Conservation (phyloP, 2,329 filamentous ascomycete genomes). For the Diaporthe vexans region DNA sequence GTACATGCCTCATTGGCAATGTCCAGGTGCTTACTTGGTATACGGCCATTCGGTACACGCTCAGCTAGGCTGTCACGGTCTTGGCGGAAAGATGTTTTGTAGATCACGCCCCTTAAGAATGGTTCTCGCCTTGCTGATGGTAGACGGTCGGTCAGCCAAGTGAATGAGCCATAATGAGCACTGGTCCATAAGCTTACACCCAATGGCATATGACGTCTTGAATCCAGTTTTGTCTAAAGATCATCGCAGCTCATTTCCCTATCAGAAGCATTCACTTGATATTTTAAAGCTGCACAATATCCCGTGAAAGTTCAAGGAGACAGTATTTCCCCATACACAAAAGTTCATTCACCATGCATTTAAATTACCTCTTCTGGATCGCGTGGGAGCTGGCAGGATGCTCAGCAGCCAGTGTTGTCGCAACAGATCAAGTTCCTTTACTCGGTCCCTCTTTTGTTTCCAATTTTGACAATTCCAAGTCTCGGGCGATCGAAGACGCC, state of each 20-base stretch:
- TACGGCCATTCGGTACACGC: neutral
- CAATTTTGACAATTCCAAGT: neutral
- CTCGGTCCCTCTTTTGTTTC: slow-evolving; percentile 2
- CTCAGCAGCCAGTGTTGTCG: neutral
- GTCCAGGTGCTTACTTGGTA: too few species aligned
- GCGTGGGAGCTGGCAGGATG: neutral
- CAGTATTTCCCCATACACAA: neutral
- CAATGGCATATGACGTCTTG: neutral
- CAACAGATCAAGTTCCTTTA: slow-evolving; percentile 10
- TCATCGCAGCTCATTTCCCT: neutral
- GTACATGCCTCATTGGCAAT: too few species aligned
- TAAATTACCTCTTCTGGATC: neutral
- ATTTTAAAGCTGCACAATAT: too few species aligned
- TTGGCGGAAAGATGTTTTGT: neutral
- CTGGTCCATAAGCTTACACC: slow-evolving; percentile 1
- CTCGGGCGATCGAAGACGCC: neutral
- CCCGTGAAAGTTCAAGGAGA: neutral
- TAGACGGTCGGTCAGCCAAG: neutral
- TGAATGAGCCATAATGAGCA: slow-evolving; percentile 12
- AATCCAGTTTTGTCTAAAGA: neutral
- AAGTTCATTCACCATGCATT: neutral
- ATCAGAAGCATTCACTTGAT: too few species aligned
- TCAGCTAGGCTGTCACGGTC: neutral
- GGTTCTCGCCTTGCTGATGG: neutral
- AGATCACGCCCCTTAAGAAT: neutral